These are phyloP conservation scores for Pyrenophora teres DNA, from an alignment of 2,329 filamentous ascomycete genomes.

Conservation along the genomic window DNA sequence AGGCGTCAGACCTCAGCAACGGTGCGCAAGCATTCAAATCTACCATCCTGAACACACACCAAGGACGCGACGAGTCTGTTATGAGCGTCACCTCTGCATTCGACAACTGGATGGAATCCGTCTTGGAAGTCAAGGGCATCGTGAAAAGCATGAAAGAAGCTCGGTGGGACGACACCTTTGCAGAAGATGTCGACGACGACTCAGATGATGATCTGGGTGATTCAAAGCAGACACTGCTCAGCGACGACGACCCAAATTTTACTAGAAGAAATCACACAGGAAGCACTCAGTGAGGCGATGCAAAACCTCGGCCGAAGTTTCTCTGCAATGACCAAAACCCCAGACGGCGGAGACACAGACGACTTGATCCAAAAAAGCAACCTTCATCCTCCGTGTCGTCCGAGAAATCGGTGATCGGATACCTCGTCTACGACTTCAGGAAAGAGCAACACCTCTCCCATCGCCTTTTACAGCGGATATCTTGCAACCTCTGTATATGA, in stretches of 20 bases:
- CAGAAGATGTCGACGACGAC: constrained; percentile 71
- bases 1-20: constrained; percentile 67
- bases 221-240: constrained; percentile 68
- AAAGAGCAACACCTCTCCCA: constrained; percentile 31
- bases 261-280: constrained; percentile 64
- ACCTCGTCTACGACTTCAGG: constrained; percentile 35
- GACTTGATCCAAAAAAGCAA: constrained; percentile 53
- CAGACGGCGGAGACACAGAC: constrained; percentile 33
- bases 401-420: constrained; percentile 71
- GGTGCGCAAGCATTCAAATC: constrained; percentile 72
- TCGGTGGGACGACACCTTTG: constrained; percentile 76
- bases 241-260: constrained; percentile 70
- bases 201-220: constrained; percentile 75
- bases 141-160: constrained; percentile 69
- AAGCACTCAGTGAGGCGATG: constrained; percentile 63
- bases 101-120: constrained; percentile 71
- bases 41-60: constrained; percentile 68
- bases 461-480: constrained; percentile 53
- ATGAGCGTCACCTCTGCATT: constrained; percentile 67
- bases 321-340: constrained; percentile 54
- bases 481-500: constrained; percentile 67
- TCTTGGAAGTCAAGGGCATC: constrained; percentile 68
- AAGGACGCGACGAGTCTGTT: constrained; percentile 73
- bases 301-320: constrained; percentile 63
- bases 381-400: constrained; percentile 73